Base-by-base conservation (phyloP, 164 flowering plant species). In the Liriodendron chinense region DNA sequence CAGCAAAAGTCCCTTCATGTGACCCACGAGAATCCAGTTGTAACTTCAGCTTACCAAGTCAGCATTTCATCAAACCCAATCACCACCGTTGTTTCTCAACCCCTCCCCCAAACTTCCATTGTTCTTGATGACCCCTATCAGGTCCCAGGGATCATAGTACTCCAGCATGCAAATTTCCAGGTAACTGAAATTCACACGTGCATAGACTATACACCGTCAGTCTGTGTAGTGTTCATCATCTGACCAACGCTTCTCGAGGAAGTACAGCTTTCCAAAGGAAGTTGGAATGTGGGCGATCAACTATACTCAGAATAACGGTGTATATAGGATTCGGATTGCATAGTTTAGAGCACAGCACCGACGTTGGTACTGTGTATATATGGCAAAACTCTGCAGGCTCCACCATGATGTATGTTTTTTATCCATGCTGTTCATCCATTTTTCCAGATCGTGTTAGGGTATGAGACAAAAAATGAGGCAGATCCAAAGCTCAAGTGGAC, bases 21-120 rank as follows among this genome's bases (percentile, higher is more conserved):
- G 78, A 72, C 71, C 22, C 84, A 79, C 1, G 82, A 79, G 12
- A 80, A 73, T 24, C 80, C 70, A 34, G 74, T 82, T 21, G 81
- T 91, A 28, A 81, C 87, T 3, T 65, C 95, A 9, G 91, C 95
- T 20, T 91, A 84, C 85, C 93, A 93, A 74, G 79, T 92, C 76
- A 91, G 83, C 85, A 84, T 86, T 77, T 94, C 96, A 63, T 83
- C 93, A 10, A 89, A 85, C 79, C 85, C 98, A 23, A 85, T 90
- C 80, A 89, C 98, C 34, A 82, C 88, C 76, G 87, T 92, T 73
- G 86, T 92, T 65, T 76, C 95, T 67, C 89, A 95, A n/a, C 88
- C 92, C 57, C 87, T 84, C 57, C 86, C 85, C 64, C 89, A 84
- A 71, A 75, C 88, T 69, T 83, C 92, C 80, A 80, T 91, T 72